phyloP scores from a whole-genome alignment of 2,329 filamentous ascomycete species.

The Arachnomyces sp. region DNA sequence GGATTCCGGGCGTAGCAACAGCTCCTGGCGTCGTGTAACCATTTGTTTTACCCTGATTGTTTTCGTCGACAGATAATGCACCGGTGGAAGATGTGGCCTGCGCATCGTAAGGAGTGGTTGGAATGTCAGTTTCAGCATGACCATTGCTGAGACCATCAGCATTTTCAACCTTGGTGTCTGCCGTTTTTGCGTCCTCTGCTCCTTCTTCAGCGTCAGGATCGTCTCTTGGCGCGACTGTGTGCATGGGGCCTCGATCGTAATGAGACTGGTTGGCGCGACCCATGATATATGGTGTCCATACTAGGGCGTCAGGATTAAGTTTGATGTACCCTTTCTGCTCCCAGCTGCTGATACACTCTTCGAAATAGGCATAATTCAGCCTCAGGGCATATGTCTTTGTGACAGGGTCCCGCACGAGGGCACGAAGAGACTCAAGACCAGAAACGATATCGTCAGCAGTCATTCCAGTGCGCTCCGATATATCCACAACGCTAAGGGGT shows the following conservation, averaged over 20 bases:
- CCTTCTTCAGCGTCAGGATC: conserved; percentile 47
- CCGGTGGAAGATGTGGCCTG: conserved; percentile 24
- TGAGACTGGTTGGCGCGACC: conserved; percentile 73
- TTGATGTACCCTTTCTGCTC: conserved; percentile 81
- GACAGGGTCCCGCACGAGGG: conserved; percentile 78
- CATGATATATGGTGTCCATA: conserved; percentile 98
- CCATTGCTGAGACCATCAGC: conserved; percentile 8
- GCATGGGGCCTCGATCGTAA: conserved; percentile 75
- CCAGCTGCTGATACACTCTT: conserved; percentile 80
- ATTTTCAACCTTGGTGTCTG: conserved; percentile 17
- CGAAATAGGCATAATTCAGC: conserved; percentile 76
- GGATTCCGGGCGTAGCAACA: conserved; percentile 10
- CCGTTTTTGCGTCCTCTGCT: conserved; percentile 23
- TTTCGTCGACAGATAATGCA: conserved; percentile 15
- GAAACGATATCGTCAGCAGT: conserved; percentile 95
- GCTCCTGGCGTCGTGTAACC: conserved; percentile 17
- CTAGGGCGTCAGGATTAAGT: conserved; percentile 68
- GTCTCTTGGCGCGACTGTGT: conserved; percentile 79
- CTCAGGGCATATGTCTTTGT: conserved; percentile 85
- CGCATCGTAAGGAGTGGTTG: conserved; percentile 7
- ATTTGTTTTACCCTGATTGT: conserved; percentile 16
- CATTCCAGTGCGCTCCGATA: conserved; percentile 83
- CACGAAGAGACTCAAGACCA: conserved; percentile 79
- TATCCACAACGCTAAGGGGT: conserved; percentile 45
- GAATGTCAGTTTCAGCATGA: conserved; percentile 12